Conservation (phyloP, 352 stramenopile species). For the Phytophthora aleatoria region DNA sequence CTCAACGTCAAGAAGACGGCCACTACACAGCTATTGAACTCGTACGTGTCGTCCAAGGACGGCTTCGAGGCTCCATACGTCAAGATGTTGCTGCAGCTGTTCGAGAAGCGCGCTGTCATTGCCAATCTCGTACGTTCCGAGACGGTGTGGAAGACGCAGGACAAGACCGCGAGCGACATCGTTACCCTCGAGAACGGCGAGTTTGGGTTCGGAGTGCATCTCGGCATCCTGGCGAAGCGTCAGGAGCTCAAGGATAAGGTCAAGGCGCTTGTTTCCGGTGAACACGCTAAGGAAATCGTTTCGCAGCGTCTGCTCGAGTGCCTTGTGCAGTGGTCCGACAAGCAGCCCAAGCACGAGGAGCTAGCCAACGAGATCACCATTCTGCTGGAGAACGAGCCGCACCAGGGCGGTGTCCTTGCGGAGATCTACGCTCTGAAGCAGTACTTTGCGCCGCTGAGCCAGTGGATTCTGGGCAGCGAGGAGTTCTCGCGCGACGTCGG, state of each 20-base stretch:
- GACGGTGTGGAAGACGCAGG: conserved; percentile 71
- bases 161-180: conserved; percentile 35
- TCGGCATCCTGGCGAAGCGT: conserved; percentile 71
- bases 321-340: conserved; percentile 50
- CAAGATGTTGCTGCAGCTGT: conserved; percentile 81
- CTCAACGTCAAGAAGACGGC: conserved; percentile 31
- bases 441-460: conserved; percentile 71
- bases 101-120: conserved; percentile 71
- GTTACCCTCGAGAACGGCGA: conserved; percentile 65
- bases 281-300: conserved; percentile 27
- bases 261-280: conserved; percentile 38
- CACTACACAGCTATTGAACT: conserved; percentile 55
- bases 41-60: conserved; percentile 61
- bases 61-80: conserved; percentile 74
- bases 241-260: conserved; percentile 77
- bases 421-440: conserved; percentile 61
- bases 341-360: conserved; percentile 60
- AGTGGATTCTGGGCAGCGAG: conserved; percentile 83
- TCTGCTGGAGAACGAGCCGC: conserved; percentile 66
- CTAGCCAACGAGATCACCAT: conserved; percentile 71
- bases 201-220: conserved; percentile 76
- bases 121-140: conserved; percentile 71
- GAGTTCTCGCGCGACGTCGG: conserved; percentile 77
- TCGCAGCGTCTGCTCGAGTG: conserved; percentile 57
- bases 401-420: conserved; percentile 39